These are phyloP conservation scores for Mycosphaerella sp. DNA, from an alignment of 2,329 filamentous ascomycete species.

Conservation along the genomic window DNA sequence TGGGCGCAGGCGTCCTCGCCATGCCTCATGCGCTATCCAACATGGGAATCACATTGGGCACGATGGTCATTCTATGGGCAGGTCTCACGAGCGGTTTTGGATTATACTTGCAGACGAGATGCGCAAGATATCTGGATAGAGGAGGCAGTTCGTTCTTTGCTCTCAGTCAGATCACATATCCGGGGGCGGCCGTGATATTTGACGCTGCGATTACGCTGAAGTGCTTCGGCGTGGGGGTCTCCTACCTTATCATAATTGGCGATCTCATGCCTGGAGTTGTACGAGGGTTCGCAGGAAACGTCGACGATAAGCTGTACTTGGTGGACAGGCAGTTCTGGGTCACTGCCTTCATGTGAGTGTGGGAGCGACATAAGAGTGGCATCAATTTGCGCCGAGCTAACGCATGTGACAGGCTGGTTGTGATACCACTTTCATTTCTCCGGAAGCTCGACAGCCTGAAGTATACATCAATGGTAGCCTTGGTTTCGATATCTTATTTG, in stretches of 20 bases:
- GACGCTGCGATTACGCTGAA: conserved; percentile 95
- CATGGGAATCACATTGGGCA: conserved; percentile 84
- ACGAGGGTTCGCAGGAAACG: conserved; percentile 58
- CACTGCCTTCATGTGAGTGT: conserved; percentile 78
- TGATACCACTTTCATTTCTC: conserved; percentile 91
- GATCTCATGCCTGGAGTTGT: conserved; percentile 97
- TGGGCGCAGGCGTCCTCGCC: conserved; percentile 88
- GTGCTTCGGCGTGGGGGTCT: conserved; percentile 95
- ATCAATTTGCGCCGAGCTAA: not conserved
- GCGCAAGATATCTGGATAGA: conserved; percentile 85
- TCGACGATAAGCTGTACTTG: conserved; percentile 57
- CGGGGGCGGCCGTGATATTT: conserved; percentile 90
- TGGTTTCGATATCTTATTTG: conserved; percentile 90
- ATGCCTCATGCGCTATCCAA: conserved; percentile 95
- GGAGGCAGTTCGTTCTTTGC: conserved; percentile 90
- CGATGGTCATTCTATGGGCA: conserved; percentile 83
- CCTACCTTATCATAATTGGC: conserved; percentile 97
- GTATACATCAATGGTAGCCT: conserved; percentile 87
- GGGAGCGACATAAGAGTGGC: not conserved
- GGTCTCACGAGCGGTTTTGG: conserved; percentile 84
- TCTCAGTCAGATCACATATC: conserved; percentile 94
- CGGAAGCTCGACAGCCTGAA: conserved; percentile 90
- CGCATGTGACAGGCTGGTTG: conserved; percentile 58
- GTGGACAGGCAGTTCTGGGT: conserved; percentile 95
- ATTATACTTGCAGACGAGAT: conserved; percentile 88